phyloP scores from a whole-genome alignment of 116 monocot species.

The Iris pallida region DNA sequence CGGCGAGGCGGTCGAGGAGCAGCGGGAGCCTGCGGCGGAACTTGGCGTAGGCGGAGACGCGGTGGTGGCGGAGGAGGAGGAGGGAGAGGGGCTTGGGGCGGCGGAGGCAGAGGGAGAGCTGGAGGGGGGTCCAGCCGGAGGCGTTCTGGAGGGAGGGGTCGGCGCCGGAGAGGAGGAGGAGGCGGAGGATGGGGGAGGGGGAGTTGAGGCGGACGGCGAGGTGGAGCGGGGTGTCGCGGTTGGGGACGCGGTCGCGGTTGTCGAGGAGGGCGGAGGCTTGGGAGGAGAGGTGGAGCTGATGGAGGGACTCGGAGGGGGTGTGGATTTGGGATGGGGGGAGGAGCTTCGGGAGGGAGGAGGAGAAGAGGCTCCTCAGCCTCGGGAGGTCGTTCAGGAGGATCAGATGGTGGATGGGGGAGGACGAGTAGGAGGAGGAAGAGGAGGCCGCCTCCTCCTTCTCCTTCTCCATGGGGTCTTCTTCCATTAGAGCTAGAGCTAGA shows the following conservation, averaged over 20 bases:
- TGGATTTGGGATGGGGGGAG: constrained; percentile 33
- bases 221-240: constrained; percentile 67
- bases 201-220: constrained; percentile 18
- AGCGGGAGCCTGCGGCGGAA: constrained; percentile 70
- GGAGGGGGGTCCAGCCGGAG: constrained; percentile 80
- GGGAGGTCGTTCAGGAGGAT: constrained; percentile 6
- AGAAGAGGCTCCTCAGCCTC: constrained; percentile 19
- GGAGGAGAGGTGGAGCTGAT: constrained; percentile 26
- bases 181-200: constrained; percentile 15
- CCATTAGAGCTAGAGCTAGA: too few species aligned
- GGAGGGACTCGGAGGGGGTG: constrained; percentile 33
- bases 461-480: too few species aligned
- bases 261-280: constrained; percentile 48
- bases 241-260: constrained; percentile 54
- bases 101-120: constrained; percentile 61
- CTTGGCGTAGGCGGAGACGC: constrained; percentile 52
- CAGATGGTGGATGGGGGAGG: constrained; percentile 9
- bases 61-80: constrained; percentile 65
- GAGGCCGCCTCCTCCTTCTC: too few species aligned
- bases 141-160: constrained; percentile 80
- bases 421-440: not conserved
- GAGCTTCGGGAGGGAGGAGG: constrained; percentile 47
- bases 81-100: constrained; percentile 27
- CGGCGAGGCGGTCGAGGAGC: constrained; percentile 43
- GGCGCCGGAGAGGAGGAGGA: constrained; percentile 47